Conservation (phyloP, 2,329 filamentous ascomycete species). For the Fusarium sp. region DNA sequence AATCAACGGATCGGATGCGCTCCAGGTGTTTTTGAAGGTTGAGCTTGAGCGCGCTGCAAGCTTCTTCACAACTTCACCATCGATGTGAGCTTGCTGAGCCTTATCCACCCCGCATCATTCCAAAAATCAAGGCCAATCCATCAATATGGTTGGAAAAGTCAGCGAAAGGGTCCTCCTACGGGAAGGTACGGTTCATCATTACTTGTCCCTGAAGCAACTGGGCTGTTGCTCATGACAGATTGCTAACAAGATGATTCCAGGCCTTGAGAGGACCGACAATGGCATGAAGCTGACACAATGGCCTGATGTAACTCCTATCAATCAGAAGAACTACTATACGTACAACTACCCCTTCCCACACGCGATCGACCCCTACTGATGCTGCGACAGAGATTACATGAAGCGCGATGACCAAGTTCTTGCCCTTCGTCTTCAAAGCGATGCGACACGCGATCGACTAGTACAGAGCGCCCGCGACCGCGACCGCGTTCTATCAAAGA, state of each 20-base stretch:
- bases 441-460: constrained; percentile 85
- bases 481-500: constrained; percentile 84
- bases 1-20: constrained; percentile 40
- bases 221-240: constrained; percentile 27
- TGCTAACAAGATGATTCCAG: constrained; percentile 60
- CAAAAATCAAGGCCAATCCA: constrained; percentile 20
- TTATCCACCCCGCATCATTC: constrained; percentile 23
- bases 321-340: constrained; percentile 99
- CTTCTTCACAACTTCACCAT: constrained; percentile 32
- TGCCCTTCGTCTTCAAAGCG: constrained; percentile 86
- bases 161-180: constrained; percentile 72
- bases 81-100: constrained; percentile 41
- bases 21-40: constrained; percentile 46
- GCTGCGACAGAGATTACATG: constrained; percentile 81
- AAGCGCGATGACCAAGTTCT: constrained; percentile 98
- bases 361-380: constrained; percentile 29
- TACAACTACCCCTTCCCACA: constrained; percentile 52
- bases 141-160: constrained; percentile 71
- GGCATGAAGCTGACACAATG: constrained; percentile 95
- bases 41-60: constrained; percentile 34
- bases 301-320: constrained; percentile 93
- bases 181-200: constrained; percentile 60
- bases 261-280: constrained; percentile 96
- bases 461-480: constrained; percentile 88
- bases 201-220: constrained; percentile 12